A percentile compares a stretch with the other conserved stretches of the same genome.
phyloP scores from a whole-genome alignment of 768 basidiomycete species.

The Boletus coccyginus region DNA sequence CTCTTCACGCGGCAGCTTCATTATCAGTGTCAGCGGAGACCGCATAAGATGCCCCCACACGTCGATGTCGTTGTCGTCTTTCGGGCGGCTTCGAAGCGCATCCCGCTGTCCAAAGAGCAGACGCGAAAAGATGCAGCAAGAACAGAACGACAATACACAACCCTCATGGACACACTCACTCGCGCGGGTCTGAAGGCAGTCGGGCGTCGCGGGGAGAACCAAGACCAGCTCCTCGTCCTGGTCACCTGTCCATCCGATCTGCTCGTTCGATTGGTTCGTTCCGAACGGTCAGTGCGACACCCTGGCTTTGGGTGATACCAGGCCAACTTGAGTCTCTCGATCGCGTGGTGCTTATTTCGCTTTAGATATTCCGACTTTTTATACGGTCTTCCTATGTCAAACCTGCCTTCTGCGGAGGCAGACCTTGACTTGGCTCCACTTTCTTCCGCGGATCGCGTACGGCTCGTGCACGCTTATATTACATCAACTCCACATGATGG shows the following conservation, averaged over 20 bases:
- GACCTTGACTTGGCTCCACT: constrained; percentile 47
- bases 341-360: not conserved
- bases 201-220: constrained; percentile 70
- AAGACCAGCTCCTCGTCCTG: constrained; percentile 75
- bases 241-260: constrained; percentile 64
- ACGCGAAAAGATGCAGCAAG: constrained; percentile 59
- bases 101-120: constrained; percentile 56
- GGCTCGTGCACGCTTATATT: constrained; percentile 72
- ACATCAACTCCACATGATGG: constrained; percentile 71
- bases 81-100: constrained; percentile 41
- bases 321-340: not conserved
- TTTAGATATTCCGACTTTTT: constrained; percentile 73
- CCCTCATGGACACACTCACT: constrained; percentile 58
- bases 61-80: constrained; percentile 78
- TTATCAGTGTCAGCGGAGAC: not conserved
- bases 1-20: not conserved
- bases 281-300: constrained; percentile 60
- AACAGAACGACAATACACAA: constrained; percentile 66
- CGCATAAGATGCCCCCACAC: constrained; percentile 43
- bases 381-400: constrained; percentile 62
- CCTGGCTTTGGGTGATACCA: not conserved
- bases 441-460: constrained; percentile 73
- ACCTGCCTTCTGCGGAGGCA: constrained; percentile 39
- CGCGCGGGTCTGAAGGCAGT: constrained; percentile 66
- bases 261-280: constrained; percentile 61